A percentile compares a stretch with the other conserved stretches of the same genome.
Conservation (phyloP, 2,329 filamentous ascomycete species). For the Cercospora beticola region DNA sequence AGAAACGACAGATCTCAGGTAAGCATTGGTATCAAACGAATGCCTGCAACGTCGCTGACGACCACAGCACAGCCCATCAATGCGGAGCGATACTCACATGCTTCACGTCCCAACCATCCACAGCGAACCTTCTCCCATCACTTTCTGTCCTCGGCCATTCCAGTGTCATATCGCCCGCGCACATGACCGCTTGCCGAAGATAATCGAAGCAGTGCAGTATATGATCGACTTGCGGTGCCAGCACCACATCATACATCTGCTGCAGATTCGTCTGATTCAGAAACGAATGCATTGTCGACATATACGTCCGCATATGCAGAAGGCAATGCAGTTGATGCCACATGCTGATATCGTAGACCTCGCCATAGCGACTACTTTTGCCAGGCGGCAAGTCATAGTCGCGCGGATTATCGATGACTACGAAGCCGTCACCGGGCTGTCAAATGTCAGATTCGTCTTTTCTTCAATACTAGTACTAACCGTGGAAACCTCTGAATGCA, state of each 20-base stretch:
- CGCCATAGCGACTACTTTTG: constrained; percentile 28
- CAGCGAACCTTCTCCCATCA: constrained; percentile 35
- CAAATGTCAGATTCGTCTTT: not conserved
- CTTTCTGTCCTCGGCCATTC: constrained; percentile 36
- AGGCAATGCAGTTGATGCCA: constrained; percentile 42
- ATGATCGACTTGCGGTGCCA: constrained; percentile 31
- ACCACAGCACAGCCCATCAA: not conserved
- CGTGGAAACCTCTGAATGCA: not conserved
- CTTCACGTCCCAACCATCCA: constrained; percentile 38
- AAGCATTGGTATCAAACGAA: not conserved
- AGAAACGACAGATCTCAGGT: not conserved
- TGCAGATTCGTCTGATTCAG: constrained; percentile 22
- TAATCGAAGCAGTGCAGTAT: constrained; percentile 36
- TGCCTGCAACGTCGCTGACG: not conserved
- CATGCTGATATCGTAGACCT: constrained; percentile 38
- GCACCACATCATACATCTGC: constrained; percentile 24
- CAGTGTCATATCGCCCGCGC: constrained; percentile 32
- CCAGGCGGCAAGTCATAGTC: constrained; percentile 33
- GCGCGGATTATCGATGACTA: constrained; percentile 31
- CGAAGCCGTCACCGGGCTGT: constrained; percentile 37
- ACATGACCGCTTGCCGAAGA: constrained; percentile 33
- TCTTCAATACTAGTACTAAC: not conserved
- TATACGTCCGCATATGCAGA: constrained; percentile 53
- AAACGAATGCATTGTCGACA: constrained; percentile 92
- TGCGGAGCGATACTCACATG: constrained; percentile 18